Base-by-base conservation (phyloP, 331 rosid species). In the Acacia concinna region DNA sequence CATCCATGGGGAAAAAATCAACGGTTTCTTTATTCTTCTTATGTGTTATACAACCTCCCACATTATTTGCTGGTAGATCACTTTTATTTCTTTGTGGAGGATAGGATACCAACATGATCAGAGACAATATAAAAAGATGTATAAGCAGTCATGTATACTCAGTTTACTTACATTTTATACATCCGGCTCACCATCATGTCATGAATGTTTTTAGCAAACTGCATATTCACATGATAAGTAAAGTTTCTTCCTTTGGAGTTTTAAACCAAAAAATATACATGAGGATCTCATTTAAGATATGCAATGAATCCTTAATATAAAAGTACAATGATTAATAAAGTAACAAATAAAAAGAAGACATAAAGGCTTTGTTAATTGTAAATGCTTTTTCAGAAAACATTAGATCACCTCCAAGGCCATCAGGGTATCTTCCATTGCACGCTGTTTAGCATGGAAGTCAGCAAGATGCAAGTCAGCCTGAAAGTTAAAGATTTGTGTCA, bases 401-500 rank as follows among this genome's bases (percentile, higher is more conserved):
- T 51, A 69, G 66, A 83, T 87, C 71, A 93, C 97, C 99, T 93
- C 93, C 85, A 95, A 86, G 81, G 99, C 92, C 93, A 89, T 91
- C 67, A 95, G 84, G 76, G 97, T 97, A 77, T 95, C 99, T 85
- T 91, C 94, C 96, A 95, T 91, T 32, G 97, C 99, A 49, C 40
- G 96, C 74, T 95, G 97, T 81, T 95, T 95, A 46, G 97, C 99
- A 69, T 85, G 92, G 74, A 87, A 83, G 77, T 95, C 97, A n/a
- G 99, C 99, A 68, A 90, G 93, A 59, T 95, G 97, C 77, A 93
- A 85, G 83, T 95, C 97, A 77, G 94, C 97, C 99, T 95, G 87
- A 62, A 82, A 81, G 78, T 80, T 69, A 73, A 76, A 83, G 81
- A 56, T 62, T 72, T 73, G 64, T 68, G 81, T 44, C 70, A 83